Conservation (phyloP, 495 filamentous ascomycete genomes). For the Schizothecium vesticola region DNA sequence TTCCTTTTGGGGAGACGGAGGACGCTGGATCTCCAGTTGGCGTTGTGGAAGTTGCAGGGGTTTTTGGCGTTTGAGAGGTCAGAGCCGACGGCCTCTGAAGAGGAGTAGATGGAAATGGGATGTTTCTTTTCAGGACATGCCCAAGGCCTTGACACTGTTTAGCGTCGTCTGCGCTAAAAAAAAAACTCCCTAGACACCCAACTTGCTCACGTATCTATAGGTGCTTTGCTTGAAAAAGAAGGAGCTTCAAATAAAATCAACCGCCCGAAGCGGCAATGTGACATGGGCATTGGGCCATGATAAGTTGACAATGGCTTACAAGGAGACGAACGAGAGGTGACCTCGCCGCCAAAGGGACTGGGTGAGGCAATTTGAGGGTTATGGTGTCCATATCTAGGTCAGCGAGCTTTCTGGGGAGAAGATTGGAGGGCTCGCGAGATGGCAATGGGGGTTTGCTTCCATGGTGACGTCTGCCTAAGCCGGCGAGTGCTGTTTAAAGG, state of each 20-base stretch:
- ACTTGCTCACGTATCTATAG: no score
- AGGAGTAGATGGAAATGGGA: not conserved
- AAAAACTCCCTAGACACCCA: no score
- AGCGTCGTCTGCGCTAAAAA: no score
- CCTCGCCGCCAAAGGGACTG: not conserved
- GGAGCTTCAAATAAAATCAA: not conserved
- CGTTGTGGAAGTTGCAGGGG: constrained; percentile 64
- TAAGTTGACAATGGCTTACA: no score
- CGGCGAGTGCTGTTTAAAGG: not conserved
- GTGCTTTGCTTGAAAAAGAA: no score
- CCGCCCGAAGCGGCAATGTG: not conserved
- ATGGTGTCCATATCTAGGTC: not conserved
- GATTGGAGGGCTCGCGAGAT: not conserved
- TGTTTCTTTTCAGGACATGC: no score
- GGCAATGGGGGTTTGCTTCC: not conserved
- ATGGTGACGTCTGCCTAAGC: no score
- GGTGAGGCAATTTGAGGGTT: not conserved
- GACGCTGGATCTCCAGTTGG: constrained; percentile 49
- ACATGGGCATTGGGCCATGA: not conserved
- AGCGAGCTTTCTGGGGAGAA: not conserved
- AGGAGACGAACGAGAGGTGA: no score
- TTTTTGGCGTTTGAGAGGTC: constrained; percentile 39
- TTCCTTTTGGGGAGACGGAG: constrained; percentile 38
- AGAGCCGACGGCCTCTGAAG: not conserved
- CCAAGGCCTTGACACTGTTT: no score